phyloP scores from a whole-genome alignment of 371 early-diverging fungal genomes.

The Funneliformis caledonium region DNA sequence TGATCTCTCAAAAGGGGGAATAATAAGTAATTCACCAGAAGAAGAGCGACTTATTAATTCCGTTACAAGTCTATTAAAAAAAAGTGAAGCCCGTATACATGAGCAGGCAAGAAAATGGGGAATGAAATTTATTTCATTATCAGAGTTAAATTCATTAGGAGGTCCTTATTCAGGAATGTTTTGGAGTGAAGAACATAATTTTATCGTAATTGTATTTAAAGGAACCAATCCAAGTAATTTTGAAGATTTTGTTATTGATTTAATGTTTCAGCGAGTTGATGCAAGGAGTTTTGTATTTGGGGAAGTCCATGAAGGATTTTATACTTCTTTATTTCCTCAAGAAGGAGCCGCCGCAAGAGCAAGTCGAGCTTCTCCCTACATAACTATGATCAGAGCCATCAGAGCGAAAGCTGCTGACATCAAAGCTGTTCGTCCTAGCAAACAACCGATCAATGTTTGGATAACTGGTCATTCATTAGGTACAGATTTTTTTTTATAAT shows the following conservation, averaged over 20 bases:
- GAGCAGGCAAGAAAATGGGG: conserved; percentile 45
- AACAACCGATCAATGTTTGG: conserved; percentile 44
- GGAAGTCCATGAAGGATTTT: conserved; percentile 52
- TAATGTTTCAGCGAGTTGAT: conserved; percentile 50
- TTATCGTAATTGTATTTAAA: conserved; percentile 50
- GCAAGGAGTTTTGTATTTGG: conserved; percentile 51
- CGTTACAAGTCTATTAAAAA: conserved; percentile 23
- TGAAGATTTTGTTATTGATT: conserved; percentile 52
- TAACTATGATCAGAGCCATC: conserved; percentile 42
- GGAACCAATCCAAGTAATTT: conserved; percentile 53
- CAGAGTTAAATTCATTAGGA: conserved; percentile 49
- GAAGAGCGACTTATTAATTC: not conserved
- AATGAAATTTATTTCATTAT: conserved; percentile 48
- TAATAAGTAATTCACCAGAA: not conserved
- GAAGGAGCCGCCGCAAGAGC: conserved; percentile 27
- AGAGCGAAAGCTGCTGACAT: not conserved
- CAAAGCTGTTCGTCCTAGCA: conserved; percentile 7
- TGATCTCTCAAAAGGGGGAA: not conserved
- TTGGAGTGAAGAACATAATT: conserved; percentile 46
- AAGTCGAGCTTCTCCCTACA: conserved; percentile 46
- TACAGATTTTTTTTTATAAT: not conserved
- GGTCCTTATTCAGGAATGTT: conserved; percentile 54
- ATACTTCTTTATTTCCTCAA: conserved; percentile 48
- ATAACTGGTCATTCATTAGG: conserved; percentile 51
- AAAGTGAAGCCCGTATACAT: conserved; percentile 47